A percentile compares a stretch with the other conserved stretches of the same genome.
Evolutionary conservation across 2,329 filamentous ascomycete genomes (phyloP).

Genomic region (Aaosphaeria arxii): DNA sequence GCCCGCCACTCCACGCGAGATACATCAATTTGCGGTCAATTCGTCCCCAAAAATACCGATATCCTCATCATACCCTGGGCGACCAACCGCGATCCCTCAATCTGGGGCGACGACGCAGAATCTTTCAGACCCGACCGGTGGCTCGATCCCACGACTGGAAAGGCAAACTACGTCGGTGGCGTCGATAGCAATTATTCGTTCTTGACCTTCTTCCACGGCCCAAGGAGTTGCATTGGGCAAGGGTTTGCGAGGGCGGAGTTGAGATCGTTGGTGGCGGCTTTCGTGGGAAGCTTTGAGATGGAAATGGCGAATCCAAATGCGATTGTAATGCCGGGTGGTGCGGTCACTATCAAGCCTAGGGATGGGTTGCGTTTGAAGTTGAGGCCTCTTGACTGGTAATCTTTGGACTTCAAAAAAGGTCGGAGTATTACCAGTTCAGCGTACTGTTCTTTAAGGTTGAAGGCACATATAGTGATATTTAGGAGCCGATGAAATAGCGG

Average conservation of each 20-base stretch:
- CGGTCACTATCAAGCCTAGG: constrained; percentile 37
- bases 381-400: constrained; percentile 1
- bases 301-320: constrained; percentile 29
- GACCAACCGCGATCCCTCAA: constrained; percentile 39
- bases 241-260: constrained; percentile 37
- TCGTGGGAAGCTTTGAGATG: constrained; percentile 33
- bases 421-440: too few relatives aligned
- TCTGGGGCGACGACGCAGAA: constrained; percentile 44
- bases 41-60: constrained; percentile 39
- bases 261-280: constrained; percentile 33
- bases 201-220: constrained; percentile 45
- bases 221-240: constrained; percentile 39
- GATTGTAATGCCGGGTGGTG: constrained; percentile 27
- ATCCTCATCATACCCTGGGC: constrained; percentile 41
- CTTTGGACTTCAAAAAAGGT: too few relatives aligned
- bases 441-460: too few relatives aligned
- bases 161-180: constrained; percentile 40
- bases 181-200: constrained; percentile 39
- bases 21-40: constrained; percentile 30
- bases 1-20: constrained; percentile 29
- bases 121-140: constrained; percentile 45
- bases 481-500: too few relatives aligned
- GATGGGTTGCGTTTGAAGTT: constrained; percentile 37
- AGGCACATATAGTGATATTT: too few relatives aligned
- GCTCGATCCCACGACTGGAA: constrained; percentile 38